Base-by-base conservation (phyloP, 495 filamentous ascomycete genomes). In the Margaritispora aquatica region DNA sequence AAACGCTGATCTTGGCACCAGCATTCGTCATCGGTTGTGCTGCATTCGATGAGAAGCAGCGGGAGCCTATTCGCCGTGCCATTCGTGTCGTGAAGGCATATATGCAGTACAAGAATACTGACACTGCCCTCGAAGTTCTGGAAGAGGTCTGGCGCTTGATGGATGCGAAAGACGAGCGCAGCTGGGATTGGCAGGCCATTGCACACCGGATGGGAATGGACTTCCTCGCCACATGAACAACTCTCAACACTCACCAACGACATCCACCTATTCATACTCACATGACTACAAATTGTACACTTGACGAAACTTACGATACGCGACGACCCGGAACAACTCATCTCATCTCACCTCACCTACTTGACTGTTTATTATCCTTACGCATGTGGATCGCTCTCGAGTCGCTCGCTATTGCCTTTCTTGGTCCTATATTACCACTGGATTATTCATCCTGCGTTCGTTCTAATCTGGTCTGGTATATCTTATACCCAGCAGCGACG, bases 181-280 rank as follows among this genome's bases (percentile, higher is more conserved):
- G 81, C 26, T 96, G 92, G 92, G 92, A 96, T 70, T 96, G 91
- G 92, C 89, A 95, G 67, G 82, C 80, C 47, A 87, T 96, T 54
- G 90, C 92, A 44, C 76, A 79, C 34, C 72, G 80, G 22, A 85
- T 91, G 78, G 87, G 85, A 21, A 84, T 89, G 73, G 90, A 96
- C 71, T 95, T 96, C 70, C 75, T 94, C 48, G 83, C 87, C 60
- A 88, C 86, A 62, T 89, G 70, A 80, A n/a, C n/a, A n/a, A n/a
- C n/a, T 44, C 38, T 44, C 38, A 2, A 44, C 15, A 15, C 38
- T 44, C 19, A n/a, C 19, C 19, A 44, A 44, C 19, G 38, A 3
- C 38, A 9, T 44, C 17, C 15, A 10, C 7, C 38, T 44, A 34
- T 34, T 34, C 5, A 44, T 44, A 44, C 7, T 44, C 38, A n/a